A percentile compares a stretch with the other conserved stretches of the same genome.
These are phyloP conservation scores for Lecanicillium sp. DNA, from an alignment of 2,329 filamentous ascomycete genomes.

Conservation along the genomic window DNA sequence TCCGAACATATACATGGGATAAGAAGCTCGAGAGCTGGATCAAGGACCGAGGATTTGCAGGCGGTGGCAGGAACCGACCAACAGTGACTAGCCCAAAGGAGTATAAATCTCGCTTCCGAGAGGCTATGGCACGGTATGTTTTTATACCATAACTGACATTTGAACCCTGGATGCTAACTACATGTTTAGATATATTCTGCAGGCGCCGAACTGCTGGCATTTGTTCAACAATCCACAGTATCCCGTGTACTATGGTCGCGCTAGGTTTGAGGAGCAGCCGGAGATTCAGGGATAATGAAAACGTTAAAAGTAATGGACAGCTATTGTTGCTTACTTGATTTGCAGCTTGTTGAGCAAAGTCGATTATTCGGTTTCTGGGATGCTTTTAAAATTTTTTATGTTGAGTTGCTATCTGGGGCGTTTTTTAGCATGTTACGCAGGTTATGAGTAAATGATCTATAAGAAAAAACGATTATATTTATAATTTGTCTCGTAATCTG, in stretches of 20 bases:
- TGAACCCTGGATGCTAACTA: conserved; percentile 4
- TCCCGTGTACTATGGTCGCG: conserved; percentile 26
- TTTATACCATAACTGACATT: neutral
- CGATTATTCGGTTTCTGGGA: no score
- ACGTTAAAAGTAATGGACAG: neutral
- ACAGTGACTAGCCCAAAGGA: conserved; percentile 97
- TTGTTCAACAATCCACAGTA: conserved; percentile 46
- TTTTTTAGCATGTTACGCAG: neutral
- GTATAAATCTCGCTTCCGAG: conserved; percentile 91
- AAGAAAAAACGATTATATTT: no score
- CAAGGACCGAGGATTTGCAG: conserved; percentile 84
- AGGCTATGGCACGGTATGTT: conserved; percentile 87
- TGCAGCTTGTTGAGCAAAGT: no score
- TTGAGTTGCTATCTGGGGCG: no score
- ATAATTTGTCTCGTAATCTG: no score
- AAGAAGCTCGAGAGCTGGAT: conserved; percentile 99
- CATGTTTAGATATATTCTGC: conserved; percentile 55
- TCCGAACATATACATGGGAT: conserved; percentile 98
- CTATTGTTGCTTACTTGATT: no score
- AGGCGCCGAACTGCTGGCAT: conserved; percentile 71
- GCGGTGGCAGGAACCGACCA: conserved; percentile 71
- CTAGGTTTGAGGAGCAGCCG: conserved; percentile 30
- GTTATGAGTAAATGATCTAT: neutral
- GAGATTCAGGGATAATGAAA: conserved; percentile 13
- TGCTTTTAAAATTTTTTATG: neutral